These are phyloP conservation scores for Globisporangium paddicum DNA, from an alignment of 352 stramenopile genomes.

Conservation along the genomic window DNA sequence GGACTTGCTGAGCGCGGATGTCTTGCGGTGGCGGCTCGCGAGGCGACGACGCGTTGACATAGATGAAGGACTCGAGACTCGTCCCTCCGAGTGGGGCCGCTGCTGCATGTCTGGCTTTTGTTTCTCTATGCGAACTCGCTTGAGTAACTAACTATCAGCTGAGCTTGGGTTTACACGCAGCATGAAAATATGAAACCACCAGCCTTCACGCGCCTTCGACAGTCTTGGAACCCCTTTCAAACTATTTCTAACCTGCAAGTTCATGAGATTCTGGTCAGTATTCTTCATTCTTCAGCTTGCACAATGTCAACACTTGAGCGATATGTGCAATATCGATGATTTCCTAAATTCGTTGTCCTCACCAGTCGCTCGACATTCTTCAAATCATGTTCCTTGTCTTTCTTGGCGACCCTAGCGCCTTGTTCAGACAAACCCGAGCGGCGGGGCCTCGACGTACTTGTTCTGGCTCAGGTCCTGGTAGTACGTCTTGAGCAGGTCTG, in stretches of 20 bases:
- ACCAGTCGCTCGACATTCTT: no score
- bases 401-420: neutral
- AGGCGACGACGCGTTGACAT: neutral
- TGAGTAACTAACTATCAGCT: neutral
- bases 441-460: constrained; percentile 38
- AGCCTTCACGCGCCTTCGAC: neutral
- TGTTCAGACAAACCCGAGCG: constrained; percentile 45
- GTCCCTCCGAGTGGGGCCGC: constrained; percentile 8
- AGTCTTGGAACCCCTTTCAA: neutral
- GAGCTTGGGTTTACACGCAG: neutral
- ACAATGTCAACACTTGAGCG: neutral
- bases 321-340: neutral
- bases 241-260: neutral
- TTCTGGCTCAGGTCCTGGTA: constrained; percentile 46
- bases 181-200: neutral
- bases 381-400: neutral
- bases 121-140: neutral
- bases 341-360: no score
- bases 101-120: neutral
- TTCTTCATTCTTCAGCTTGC: neutral
- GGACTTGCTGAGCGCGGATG: constrained; percentile 10
- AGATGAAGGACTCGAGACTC: neutral
- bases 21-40: constrained; percentile 2
- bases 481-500: constrained; percentile 64
- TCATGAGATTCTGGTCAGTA: neutral